phyloP scores from a whole-genome alignment of 257 asterid genomes.

The Solanum sitiens region DNA sequence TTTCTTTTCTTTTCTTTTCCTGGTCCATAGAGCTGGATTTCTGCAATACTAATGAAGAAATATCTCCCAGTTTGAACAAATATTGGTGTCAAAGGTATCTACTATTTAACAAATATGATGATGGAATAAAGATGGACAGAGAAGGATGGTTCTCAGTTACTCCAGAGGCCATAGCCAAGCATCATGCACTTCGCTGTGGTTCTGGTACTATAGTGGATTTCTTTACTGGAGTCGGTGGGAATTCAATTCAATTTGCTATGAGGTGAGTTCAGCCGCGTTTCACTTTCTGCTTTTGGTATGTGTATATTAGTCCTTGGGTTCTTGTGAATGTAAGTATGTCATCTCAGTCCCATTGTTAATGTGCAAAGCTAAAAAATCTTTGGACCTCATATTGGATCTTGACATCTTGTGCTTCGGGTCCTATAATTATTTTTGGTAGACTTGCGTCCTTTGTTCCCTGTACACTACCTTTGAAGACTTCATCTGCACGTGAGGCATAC shows the following conservation, averaged over 20 bases:
- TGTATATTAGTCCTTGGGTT: not conserved
- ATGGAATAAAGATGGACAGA: slow-evolving; percentile 83
- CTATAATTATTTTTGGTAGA: not conserved
- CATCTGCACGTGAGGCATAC: not conserved
- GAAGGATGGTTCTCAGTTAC: slow-evolving; percentile 99
- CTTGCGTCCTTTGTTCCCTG: not conserved
- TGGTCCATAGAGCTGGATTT: slow-evolving; percentile 18
- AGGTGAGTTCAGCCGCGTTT: slow-evolving; percentile 21
- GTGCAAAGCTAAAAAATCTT: not conserved
- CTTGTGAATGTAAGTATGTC: not conserved
- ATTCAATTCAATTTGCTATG: slow-evolving; percentile 83
- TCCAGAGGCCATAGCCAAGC: slow-evolving; percentile 76
- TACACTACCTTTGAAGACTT: not conserved
- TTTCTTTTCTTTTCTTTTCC: not conserved
- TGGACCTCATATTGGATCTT: not conserved
- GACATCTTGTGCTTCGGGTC: not conserved
- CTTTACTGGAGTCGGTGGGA: slow-evolving; percentile 94
- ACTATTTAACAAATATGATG: slow-evolving; percentile 64
- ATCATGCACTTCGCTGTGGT: slow-evolving; percentile 86
- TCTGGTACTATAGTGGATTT: slow-evolving; percentile 56
- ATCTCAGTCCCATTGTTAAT: not conserved
- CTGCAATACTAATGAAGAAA: slow-evolving; percentile 26
- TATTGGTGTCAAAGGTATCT: slow-evolving; percentile 84
- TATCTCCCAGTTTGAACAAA: slow-evolving; percentile 50
- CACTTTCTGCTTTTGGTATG: not conserved